These are phyloP conservation scores for Amylostereum areolatum DNA, from an alignment of 1,284 basidiomycete species.

Conservation along the genomic window DNA sequence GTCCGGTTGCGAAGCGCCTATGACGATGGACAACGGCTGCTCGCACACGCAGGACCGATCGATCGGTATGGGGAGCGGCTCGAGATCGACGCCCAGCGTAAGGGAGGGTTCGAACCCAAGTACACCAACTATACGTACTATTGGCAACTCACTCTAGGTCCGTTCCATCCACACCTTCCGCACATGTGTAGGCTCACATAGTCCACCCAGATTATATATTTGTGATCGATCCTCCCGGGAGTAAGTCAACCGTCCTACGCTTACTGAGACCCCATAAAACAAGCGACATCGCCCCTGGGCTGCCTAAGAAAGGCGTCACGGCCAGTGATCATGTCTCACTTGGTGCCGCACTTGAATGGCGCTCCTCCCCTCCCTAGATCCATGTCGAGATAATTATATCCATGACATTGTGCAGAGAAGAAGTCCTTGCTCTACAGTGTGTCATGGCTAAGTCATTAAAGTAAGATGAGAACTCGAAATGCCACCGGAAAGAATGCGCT, in stretches of 20 bases:
- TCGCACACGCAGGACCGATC: slow-evolving; percentile 7
- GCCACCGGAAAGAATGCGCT: neutral
- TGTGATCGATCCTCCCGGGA: slow-evolving; percentile 41
- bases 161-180: slow-evolving; percentile 8
- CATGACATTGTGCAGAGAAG: neutral
- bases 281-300: slow-evolving; percentile 63
- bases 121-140: slow-evolving; percentile 79
- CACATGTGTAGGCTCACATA: neutral
- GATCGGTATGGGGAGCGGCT: slow-evolving; percentile 27
- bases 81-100: slow-evolving; percentile 29
- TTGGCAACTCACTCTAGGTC: slow-evolving; percentile 79
- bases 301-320: slow-evolving; percentile 76
- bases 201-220: slow-evolving; percentile 80
- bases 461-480: slow-evolving; percentile 5
- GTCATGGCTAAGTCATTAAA: neutral
- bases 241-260: slow-evolving; percentile 43
- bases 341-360: slow-evolving; percentile 44
- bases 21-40: slow-evolving; percentile 42
- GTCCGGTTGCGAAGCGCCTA: slow-evolving; percentile 50
- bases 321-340: slow-evolving; percentile 88
- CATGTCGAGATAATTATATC: neutral
- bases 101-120: slow-evolving; percentile 64
- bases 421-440: too few relatives aligned
- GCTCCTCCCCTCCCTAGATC: neutral
- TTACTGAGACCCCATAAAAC: slow-evolving; percentile 62